phyloP scores from a whole-genome alignment of 805 yeast genomes.

The Wickerhamomyces subpelliculosus region DNA sequence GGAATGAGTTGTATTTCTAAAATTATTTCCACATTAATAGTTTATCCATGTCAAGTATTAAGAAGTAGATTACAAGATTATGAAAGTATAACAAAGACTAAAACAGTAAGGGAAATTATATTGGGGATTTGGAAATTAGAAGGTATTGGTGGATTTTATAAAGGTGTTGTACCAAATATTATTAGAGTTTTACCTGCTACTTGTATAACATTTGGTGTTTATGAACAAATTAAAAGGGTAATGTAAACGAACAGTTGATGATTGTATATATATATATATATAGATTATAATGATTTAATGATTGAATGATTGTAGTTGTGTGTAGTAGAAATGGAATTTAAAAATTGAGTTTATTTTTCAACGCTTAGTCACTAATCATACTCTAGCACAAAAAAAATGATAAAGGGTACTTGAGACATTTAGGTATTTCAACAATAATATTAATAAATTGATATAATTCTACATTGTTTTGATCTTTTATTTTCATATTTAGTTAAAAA shows the following conservation, averaged over 20 bases:
- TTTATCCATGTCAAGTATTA: conserved; percentile 83
- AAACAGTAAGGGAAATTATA: conserved; percentile 27
- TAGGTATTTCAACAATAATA: too few relatives aligned
- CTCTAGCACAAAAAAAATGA: too few relatives aligned
- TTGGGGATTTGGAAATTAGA: conserved; percentile 36
- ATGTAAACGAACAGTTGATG: neutral
- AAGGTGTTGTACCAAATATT: conserved; percentile 74
- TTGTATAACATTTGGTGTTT: conserved; percentile 80
- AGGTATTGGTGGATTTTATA: conserved; percentile 68
- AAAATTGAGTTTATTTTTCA: too few relatives aligned
- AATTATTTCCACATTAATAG: conserved; percentile 52
- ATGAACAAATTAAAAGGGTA: conserved; percentile 49
- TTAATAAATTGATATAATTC: too few relatives aligned
- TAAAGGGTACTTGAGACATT: too few relatives aligned
- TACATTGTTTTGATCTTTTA: too few relatives aligned
- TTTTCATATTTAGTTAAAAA: neutral
- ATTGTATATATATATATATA: neutral
- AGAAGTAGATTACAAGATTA: conserved; percentile 67
- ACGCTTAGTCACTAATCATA: too few relatives aligned
- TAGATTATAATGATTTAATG: neutral
- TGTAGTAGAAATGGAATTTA: too few relatives aligned
- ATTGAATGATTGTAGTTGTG: neutral
- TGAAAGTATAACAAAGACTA: conserved; percentile 22
- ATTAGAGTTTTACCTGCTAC: conserved; percentile 88
- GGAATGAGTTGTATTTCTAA: conserved; percentile 64